A percentile compares a stretch with the other conserved stretches of the same genome.
phyloP scores from a whole-genome alignment of 176 grass and related monocot genomes.

The Aegilops speltoides region DNA sequence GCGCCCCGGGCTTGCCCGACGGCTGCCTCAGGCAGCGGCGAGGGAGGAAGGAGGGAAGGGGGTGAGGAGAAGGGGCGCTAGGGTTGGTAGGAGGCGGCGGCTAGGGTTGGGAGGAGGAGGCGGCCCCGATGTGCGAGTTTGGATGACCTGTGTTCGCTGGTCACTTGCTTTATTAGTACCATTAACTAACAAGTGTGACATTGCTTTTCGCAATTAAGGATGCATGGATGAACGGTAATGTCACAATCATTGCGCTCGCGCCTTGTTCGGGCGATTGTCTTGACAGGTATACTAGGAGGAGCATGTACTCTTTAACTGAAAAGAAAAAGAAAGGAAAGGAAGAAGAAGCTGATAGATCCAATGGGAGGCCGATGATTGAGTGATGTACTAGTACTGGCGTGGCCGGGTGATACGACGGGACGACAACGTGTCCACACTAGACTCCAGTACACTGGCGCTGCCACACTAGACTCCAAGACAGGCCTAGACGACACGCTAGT shows the following conservation, averaged over 20 bases:
- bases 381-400: not conserved
- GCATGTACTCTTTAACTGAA: not conserved
- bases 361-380: not conserved
- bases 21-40: too few species aligned
- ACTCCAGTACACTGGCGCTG: not conserved
- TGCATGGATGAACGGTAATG: not conserved
- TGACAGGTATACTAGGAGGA: not conserved
- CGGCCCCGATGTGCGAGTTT: too few species aligned
- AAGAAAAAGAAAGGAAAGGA: not conserved
- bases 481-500: not conserved
- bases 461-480: not conserved
- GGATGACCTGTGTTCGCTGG: too few species aligned
- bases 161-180: too few species aligned
- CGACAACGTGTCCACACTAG: not conserved
- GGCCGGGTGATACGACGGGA: not conserved
- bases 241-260: not conserved
- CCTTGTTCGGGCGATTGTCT: not conserved
- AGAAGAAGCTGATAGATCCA: too few species aligned
- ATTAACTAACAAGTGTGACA: too few species aligned
- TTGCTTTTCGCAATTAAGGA: constrained; percentile 15
- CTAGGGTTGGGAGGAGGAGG: too few species aligned
- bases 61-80: too few species aligned
- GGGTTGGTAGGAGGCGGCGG: too few species aligned
- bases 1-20: too few species aligned
- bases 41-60: too few species aligned